phyloP scores from a whole-genome alignment of 169 alveolate genomes.

The Cryptosporidium sp. region DNA sequence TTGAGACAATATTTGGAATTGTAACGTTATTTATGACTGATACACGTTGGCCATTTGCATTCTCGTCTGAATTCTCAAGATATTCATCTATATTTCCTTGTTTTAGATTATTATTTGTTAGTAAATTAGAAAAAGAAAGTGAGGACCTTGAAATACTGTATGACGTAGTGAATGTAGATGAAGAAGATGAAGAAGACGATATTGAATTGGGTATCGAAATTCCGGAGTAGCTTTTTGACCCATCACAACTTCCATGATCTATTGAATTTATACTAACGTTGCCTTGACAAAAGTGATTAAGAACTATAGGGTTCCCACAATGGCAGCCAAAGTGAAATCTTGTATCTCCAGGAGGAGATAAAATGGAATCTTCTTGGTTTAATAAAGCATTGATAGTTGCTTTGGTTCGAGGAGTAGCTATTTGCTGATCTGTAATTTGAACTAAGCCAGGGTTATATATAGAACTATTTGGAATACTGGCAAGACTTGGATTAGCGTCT shows the following conservation, averaged over 20 bases:
- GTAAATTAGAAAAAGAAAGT: slow-evolving; percentile 6
- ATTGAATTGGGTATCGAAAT: slow-evolving; percentile 25
- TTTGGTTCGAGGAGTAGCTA: slow-evolving; percentile 70
- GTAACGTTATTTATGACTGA: not conserved
- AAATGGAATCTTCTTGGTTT: slow-evolving; percentile 61
- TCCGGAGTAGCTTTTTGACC: slow-evolving; percentile 7
- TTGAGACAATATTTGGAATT: slow-evolving; percentile 33
- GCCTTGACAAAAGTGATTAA: not conserved
- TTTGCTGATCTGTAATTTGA: not conserved
- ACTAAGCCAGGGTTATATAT: not conserved
- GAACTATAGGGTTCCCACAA: slow-evolving; percentile 38
- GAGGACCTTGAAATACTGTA: slow-evolving; percentile 60
- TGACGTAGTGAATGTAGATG: slow-evolving; percentile 52
- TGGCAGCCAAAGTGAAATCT: slow-evolving; percentile 74
- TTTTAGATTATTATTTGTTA: not conserved
- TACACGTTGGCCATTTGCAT: not conserved
- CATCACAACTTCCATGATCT: not conserved
- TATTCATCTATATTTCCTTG: not conserved
- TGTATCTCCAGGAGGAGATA: slow-evolving; percentile 74
- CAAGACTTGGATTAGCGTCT: slow-evolving; percentile 12
- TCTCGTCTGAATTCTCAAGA: not conserved
- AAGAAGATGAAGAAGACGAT: slow-evolving; percentile 29
- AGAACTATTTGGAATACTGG: not conserved
- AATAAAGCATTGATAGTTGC: slow-evolving; percentile 62
- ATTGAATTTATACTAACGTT: not conserved